Evolutionary conservation across 768 basidiomycete genomes (phyloP), one percentile per base, ranked within the genome.

Genomic region (Leccinum obscurum): DNA sequence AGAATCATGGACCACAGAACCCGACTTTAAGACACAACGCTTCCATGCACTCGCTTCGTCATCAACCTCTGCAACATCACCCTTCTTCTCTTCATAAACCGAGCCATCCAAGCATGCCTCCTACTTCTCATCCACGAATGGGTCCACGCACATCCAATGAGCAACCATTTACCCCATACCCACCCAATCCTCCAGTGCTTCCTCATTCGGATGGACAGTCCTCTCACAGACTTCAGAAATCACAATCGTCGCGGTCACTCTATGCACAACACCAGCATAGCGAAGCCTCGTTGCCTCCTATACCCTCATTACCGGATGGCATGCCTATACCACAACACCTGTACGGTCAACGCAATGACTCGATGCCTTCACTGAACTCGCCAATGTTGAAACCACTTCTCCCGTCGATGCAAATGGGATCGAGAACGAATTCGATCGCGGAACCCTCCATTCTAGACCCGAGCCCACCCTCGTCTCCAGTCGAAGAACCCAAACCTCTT

Each of bases 391-490:
- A 85, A 30, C 78, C 84, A 1, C 65, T 90, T 60, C 75, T 88
- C 17, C 90, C 90, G 20, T 90, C 89, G 13, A 81, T 83, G 24
- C 83, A 86, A 62, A 65, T 82, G 55, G 78, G 78, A 58, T 78
- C 83, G 57, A 80, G 84, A 49, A 75, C 80, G 4, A 75, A 80
- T 30, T 86, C 87, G 2, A 75, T 82, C 68, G 75, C 75, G 13
- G 81, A 81, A 37, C 76, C 79, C 17, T 83, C 84, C 0, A 83
- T 85, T 62, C 80, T 82, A 52, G 87, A 88, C 58, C 86, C 87
- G 34, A 93, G 91, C 69, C 95, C 96, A 39, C 95, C 95, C 0
- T 80, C 84, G 44, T 95, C 93, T 7, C 96, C 94, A 2, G 79
- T 83, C 4, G 80, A 83, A 61, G 83, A 88, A 65, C 76, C 77